Evolutionary conservation across 2,329 filamentous ascomycete genomes (phyloP), one percentile per base, ranked within the genome.

Genomic region (Aureobasidium sp.): DNA sequence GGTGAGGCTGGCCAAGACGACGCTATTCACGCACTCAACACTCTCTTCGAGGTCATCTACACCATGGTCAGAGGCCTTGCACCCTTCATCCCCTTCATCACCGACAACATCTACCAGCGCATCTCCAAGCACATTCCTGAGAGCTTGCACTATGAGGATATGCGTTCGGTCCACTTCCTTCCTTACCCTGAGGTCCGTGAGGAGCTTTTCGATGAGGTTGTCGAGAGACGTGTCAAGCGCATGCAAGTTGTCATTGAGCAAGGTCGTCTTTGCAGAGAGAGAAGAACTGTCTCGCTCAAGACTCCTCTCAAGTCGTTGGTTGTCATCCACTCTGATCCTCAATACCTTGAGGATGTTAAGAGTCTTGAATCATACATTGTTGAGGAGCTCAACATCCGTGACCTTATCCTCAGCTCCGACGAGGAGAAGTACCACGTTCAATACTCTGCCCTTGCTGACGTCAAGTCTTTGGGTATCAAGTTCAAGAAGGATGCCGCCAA

Each of bases 201-300:
- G 69, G 91, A 96, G 71, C 82, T 97, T 5, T 97, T 96, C 70
- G 88, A 97, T 72, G 83, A 85, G 54, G 87, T 85, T 27, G 87
- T 97, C 48, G 93, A 97, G 78, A 85, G 94, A 65, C 85, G 89
- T 66, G 91, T 97, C 13, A 82, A 84, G 65, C 86, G 91, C 52
- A 97, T 99, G 94, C 93, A 97, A 75, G 89, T 87, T 67, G 91
- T 97, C 71, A 97, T 99, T 73, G 91, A 97, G 70, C 83, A 97
- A 64, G 90, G 86, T 50, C 85, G 94, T 71, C 85, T 93, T 57
- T 92, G 90, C 55, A 84, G 94, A 73, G 94, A 97, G 74, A 86
- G 91, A 57, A 86, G 89, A 63, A 86, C 86, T 48, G 86, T 97
- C 69, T 90, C 90, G 37, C 79, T 97, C 60, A 97, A 97, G 79